These are phyloP conservation scores for Amphicarpaea edgeworthii DNA, from an alignment of 306 rosid genomes.

Conservation along the genomic window DNA sequence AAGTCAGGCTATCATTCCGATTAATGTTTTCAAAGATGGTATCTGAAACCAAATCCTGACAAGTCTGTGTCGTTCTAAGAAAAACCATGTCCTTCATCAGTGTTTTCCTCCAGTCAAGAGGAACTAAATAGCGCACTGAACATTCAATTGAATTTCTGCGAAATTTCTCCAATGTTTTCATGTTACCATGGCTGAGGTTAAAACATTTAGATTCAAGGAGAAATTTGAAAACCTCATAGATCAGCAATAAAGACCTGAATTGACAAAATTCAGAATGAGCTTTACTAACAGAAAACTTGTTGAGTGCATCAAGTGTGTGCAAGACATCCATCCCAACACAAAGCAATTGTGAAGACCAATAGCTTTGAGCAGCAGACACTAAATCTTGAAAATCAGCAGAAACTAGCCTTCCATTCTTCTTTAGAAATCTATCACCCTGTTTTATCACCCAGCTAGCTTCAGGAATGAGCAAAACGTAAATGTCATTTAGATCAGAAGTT, in stretches of 20 bases:
- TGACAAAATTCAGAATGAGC: conserved; percentile 30
- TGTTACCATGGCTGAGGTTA: conserved; percentile 9
- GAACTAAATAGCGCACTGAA: conserved; percentile 44
- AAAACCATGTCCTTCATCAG: conserved; percentile 49
- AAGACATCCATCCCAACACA: conserved; percentile 59
- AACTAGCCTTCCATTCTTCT: conserved; percentile 52
- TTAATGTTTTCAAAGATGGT: conserved; percentile 43
- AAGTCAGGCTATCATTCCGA: not conserved
- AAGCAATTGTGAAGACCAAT: conserved; percentile 65
- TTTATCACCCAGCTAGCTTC: conserved; percentile 68
- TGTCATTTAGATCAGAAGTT: conserved; percentile 25
- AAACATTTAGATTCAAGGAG: conserved; percentile 53
- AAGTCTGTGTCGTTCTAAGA: conserved; percentile 52
- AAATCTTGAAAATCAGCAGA: conserved; percentile 49
- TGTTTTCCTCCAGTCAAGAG: conserved; percentile 56
- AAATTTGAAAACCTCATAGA: conserved; percentile 59
- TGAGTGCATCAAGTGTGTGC: conserved; percentile 54
- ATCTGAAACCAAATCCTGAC: conserved; percentile 42
- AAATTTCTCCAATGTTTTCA: conserved; percentile 33
- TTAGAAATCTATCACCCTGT: conserved; percentile 43
- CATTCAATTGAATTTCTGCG: conserved; percentile 37
- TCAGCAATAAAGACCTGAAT: conserved; percentile 50
- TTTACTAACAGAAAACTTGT: conserved; percentile 36
- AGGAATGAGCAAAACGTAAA: conserved; percentile 58
- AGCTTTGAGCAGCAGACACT: conserved; percentile 51